These are phyloP conservation scores for Beta vulgaris DNA, from an alignment of 148 eudicot genomes.

Conservation along the genomic window DNA sequence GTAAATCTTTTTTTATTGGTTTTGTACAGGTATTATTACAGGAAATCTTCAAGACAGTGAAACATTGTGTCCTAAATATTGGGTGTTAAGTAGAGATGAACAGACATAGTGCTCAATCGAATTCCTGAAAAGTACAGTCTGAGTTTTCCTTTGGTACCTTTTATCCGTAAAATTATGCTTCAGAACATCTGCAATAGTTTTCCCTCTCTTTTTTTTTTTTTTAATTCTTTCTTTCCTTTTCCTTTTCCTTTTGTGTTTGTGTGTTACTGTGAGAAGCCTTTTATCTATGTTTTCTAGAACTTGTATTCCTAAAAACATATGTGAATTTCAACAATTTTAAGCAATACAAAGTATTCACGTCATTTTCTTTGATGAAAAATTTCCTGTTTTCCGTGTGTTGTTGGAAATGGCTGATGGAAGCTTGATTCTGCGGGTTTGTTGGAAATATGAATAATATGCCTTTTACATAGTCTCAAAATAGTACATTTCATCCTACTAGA, in stretches of 20 bases:
- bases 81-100: constrained; percentile 1
- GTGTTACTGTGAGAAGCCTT: too few species aligned
- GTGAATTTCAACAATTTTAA: not conserved
- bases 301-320: not conserved
- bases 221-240: too few species aligned
- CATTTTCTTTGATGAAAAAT: not conserved
- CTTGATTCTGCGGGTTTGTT: not conserved
- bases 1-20: not conserved
- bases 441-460: not conserved
- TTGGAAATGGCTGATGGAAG: not conserved
- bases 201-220: too few species aligned
- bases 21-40: constrained; percentile 34
- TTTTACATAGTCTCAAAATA: not conserved
- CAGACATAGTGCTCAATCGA: constrained; percentile 3
- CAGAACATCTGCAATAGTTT: not conserved
- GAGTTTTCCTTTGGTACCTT: not conserved
- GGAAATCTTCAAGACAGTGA: constrained; percentile 20
- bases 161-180: not conserved
- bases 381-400: not conserved
- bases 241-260: too few species aligned
- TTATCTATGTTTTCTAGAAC: not conserved
- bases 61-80: not conserved
- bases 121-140: not conserved
- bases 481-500: not conserved
- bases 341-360: not conserved